These are phyloP conservation scores for Polymyxa betae DNA, from an alignment of 208 protist genomes.

Conservation along the genomic window DNA sequence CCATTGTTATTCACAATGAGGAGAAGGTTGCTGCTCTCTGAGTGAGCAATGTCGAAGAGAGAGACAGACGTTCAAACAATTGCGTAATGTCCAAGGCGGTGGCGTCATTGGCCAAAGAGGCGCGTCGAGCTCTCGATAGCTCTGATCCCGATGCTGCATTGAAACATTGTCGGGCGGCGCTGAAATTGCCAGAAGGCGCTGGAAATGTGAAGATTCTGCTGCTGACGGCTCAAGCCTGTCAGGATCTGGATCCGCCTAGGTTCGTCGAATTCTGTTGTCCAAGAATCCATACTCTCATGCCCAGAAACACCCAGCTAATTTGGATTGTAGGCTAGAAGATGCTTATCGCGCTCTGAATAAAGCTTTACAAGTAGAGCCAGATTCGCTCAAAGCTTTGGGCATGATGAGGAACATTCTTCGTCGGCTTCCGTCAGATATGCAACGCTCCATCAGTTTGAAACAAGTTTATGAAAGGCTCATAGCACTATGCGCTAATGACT, in stretches of 20 bases:
- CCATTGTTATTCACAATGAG: too few species aligned
- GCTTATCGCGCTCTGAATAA: neutral
- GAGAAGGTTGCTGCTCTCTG: too few species aligned
- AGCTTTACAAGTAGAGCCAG: constrained; percentile 9
- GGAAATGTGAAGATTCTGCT: neutral
- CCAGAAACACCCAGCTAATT: too few species aligned
- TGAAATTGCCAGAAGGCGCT: neutral
- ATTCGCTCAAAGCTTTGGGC: neutral
- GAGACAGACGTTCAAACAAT: too few species aligned
- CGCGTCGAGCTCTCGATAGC: neutral
- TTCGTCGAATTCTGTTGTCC: too few species aligned
- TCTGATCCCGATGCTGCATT: neutral
- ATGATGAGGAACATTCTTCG: constrained; percentile 8
- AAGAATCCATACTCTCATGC: too few species aligned
- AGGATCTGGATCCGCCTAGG: neutral
- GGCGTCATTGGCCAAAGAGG: neutral
- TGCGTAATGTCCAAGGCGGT: neutral
- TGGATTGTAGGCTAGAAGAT: neutral
- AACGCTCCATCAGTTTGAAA: neutral
- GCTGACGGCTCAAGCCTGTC: neutral
- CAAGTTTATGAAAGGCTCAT: neutral
- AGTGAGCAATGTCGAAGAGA: too few species aligned
- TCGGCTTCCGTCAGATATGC: neutral
- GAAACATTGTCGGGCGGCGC: neutral
- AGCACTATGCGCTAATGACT: neutral